Evolutionary conservation across 805 yeast genomes (phyloP).

Genomic region (Kregervanrija delftensis): DNA sequence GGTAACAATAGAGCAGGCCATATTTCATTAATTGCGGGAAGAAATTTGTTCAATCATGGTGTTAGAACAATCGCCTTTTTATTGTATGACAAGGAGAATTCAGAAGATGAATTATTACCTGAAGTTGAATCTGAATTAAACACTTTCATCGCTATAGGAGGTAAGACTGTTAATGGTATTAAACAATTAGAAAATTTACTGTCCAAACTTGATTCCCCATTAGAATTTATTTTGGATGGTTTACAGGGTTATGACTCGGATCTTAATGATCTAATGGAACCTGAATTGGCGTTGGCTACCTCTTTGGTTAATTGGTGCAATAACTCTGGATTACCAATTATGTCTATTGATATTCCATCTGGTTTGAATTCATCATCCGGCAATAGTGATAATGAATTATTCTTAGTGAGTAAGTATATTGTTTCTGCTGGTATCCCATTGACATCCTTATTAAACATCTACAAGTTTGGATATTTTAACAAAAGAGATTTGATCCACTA

Average conservation of each 20-base stretch:
- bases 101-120: slow-evolving; percentile 30
- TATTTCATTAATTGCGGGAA: slow-evolving; percentile 69
- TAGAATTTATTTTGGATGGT: slow-evolving; percentile 76
- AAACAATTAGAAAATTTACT: slow-evolving; percentile 31
- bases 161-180: slow-evolving; percentile 45
- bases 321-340: slow-evolving; percentile 33
- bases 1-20: slow-evolving; percentile 76
- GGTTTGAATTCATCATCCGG: slow-evolving; percentile 86
- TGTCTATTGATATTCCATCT: slow-evolving; percentile 76
- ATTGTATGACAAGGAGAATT: slow-evolving; percentile 29
- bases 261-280: slow-evolving; percentile 47
- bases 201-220: slow-evolving; percentile 55
- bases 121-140: slow-evolving; percentile 42
- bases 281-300: slow-evolving; percentile 33
- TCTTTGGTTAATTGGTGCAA: slow-evolving; percentile 66
- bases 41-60: slow-evolving; percentile 71
- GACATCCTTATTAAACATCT: slow-evolving; percentile 53
- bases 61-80: slow-evolving; percentile 55
- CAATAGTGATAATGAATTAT: slow-evolving; percentile 19
- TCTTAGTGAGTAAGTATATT: slow-evolving; percentile 41
- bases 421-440: slow-evolving; percentile 71
- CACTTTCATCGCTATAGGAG: slow-evolving; percentile 57
- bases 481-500: slow-evolving; percentile 48
- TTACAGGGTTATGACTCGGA: slow-evolving; percentile 77
- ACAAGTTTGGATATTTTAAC: slow-evolving; percentile 45